Percentiles rank a stretch among this genome's conserved stretches.
phyloP scores from a whole-genome alignment of 2,329 filamentous ascomycete species.

The Neocucurbitaria cava region DNA sequence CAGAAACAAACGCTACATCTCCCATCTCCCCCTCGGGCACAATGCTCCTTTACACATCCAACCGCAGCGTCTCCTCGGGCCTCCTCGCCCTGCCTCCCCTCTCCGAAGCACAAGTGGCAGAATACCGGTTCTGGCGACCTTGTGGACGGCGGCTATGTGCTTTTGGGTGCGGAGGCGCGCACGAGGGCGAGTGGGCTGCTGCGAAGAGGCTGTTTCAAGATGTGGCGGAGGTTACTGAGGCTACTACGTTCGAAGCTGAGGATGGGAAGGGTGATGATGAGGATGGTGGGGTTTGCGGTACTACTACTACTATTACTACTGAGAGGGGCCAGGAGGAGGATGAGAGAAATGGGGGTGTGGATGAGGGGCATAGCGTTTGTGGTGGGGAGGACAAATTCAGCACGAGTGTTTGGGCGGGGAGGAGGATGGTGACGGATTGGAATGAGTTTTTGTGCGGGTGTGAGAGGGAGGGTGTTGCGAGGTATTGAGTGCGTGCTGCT shows the following conservation, averaged over 20 bases:
- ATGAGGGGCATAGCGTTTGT: neutral
- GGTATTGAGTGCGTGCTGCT: conserved; percentile 5
- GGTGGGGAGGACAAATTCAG: neutral
- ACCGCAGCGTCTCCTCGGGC: conserved; percentile 34
- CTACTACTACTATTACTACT: too few species aligned
- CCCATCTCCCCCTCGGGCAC: conserved; percentile 37
- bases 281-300: neutral
- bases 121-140: conserved; percentile 47
- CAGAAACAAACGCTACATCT: conserved; percentile 26
- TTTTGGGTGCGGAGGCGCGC: conserved; percentile 39
- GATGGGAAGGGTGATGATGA: too few species aligned
- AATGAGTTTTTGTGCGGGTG: conserved; percentile 15
- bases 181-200: conserved; percentile 38
- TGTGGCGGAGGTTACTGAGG: conserved; percentile 24
- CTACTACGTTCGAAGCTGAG: neutral
- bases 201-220: conserved; percentile 40
- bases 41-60: conserved; percentile 40
- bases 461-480: conserved; percentile 30
- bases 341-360: neutral
- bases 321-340: conserved; percentile 8
- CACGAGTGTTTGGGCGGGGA: conserved; percentile 19
- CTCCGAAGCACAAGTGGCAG: conserved; percentile 42
- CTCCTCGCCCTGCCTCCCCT: conserved; percentile 40
- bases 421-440: conserved; percentile 22
- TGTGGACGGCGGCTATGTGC: conserved; percentile 39